Evolutionary conservation across 768 basidiomycete genomes (phyloP).

Genomic region (Leccinum barrowsii): DNA sequence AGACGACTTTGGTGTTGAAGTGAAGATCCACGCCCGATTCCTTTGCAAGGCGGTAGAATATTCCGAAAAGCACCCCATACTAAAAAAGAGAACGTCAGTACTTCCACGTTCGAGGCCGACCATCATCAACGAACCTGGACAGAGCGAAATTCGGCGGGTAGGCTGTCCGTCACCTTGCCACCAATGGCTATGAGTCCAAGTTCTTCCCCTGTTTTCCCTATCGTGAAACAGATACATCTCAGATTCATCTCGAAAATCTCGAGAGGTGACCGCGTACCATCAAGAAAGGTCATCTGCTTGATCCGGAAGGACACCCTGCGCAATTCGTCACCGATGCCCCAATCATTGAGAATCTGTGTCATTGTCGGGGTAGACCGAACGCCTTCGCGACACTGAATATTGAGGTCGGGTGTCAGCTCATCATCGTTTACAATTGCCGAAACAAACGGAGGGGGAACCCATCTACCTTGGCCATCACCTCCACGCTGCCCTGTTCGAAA

Average conservation of each 20-base stretch:
- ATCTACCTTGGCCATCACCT: conserved; percentile 36
- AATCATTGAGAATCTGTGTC: conserved; percentile 49
- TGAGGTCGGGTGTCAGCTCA: not conserved
- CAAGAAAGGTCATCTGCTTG: conserved; percentile 12
- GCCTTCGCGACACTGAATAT: conserved; percentile 32
- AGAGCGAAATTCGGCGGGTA: conserved; percentile 44
- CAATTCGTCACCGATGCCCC: conserved; percentile 48
- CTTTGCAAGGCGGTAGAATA: conserved; percentile 45
- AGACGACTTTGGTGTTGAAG: conserved; percentile 38
- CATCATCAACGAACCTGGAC: conserved; percentile 37
- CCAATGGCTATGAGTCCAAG: conserved; percentile 45
- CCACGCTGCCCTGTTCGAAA: conserved; percentile 43
- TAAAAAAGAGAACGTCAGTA: conserved; percentile 18
- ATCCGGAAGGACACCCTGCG: conserved; percentile 28
- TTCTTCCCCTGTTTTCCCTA: conserved; percentile 40
- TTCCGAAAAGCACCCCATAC: conserved; percentile 50
- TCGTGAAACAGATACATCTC: not conserved
- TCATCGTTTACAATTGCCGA: not conserved
- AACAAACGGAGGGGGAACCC: not conserved
- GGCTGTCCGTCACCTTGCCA: conserved; percentile 41
- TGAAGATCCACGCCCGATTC: conserved; percentile 46
- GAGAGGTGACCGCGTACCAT: conserved; percentile 6
- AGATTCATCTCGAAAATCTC: no score
- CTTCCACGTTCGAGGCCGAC: not conserved
- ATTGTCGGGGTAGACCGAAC: conserved; percentile 54